Evolutionary conservation across 306 rosid species (phyloP).

Genomic region (Rosa chinensis): DNA sequence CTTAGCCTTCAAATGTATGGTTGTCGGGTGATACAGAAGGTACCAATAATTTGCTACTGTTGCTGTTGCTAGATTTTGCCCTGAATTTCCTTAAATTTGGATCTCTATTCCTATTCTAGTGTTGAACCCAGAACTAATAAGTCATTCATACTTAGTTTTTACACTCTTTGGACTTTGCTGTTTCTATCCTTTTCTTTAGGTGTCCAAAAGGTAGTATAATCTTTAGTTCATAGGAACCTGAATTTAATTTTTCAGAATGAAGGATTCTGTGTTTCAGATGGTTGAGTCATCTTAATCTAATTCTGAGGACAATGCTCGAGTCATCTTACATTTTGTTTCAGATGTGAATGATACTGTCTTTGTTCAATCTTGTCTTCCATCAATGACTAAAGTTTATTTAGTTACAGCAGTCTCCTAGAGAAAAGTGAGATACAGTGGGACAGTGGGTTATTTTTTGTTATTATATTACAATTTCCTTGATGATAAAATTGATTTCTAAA

Average conservation of each 20-base stretch:
- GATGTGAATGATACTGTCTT: neutral
- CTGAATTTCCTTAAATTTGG: neutral
- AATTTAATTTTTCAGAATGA: neutral
- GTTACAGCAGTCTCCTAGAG: neutral
- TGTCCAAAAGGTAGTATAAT: neutral
- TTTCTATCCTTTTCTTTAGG: neutral
- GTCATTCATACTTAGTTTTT: neutral
- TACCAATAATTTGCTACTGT: slow-evolving; percentile 26
- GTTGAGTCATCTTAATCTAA: neutral
- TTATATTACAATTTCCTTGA: neutral
- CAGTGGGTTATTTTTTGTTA: neutral
- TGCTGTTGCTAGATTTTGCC: slow-evolving; percentile 7
- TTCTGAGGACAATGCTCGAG: neutral
- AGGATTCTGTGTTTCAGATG: neutral
- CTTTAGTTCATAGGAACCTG: neutral
- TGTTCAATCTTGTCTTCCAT: neutral
- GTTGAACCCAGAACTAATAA: neutral
- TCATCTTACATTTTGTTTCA: neutral
- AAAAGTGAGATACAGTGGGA: neutral
- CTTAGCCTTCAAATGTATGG: slow-evolving; percentile 99
- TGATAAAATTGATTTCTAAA: neutral
- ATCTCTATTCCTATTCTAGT: neutral
- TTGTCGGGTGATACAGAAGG: slow-evolving; percentile 98
- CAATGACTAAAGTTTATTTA: neutral
- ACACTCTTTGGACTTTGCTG: neutral